A percentile compares a stretch with the other conserved stretches of the same genome.
phyloP scores from a whole-genome alignment of 371 early-diverging fungal genomes.

The Sporodiniella umbellata region DNA sequence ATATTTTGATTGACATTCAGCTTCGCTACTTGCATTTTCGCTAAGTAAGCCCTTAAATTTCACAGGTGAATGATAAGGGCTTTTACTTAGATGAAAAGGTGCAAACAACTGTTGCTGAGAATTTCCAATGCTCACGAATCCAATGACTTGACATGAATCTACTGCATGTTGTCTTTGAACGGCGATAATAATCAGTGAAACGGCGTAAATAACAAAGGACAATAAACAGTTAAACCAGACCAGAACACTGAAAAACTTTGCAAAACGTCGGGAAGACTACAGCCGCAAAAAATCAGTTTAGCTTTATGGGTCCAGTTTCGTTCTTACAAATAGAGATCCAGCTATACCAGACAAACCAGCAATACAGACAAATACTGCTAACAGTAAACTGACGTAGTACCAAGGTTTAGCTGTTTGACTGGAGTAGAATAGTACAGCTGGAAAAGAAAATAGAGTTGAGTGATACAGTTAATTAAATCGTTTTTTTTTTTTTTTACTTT shows the following conservation, averaged over 20 bases:
- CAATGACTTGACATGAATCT: constrained; percentile 39
- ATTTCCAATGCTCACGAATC: constrained; percentile 39
- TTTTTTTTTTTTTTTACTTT: constrained; percentile 1
- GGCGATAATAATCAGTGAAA: constrained; percentile 38
- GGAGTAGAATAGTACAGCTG: constrained; percentile 43
- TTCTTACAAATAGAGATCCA: constrained; percentile 42
- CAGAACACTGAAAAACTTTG: constrained; percentile 39
- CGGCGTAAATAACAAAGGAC: constrained; percentile 37
- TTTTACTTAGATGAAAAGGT: constrained; percentile 25
- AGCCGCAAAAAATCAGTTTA: too few relatives aligned
- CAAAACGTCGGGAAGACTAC: constrained; percentile 42
- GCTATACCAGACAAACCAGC: constrained; percentile 42
- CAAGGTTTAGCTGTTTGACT: constrained; percentile 43
- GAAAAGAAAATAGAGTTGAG: background rate
- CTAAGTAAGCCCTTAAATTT: constrained; percentile 37
- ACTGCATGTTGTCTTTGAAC: constrained; percentile 29
- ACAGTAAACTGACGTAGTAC: constrained; percentile 41
- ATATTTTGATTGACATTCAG: constrained; percentile 27
- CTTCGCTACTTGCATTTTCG: constrained; percentile 25
- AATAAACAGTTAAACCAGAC: constrained; percentile 40
- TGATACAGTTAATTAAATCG: background rate
- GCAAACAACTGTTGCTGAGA: constrained; percentile 25
- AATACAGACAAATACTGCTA: constrained; percentile 34
- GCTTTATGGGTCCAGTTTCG: too few relatives aligned
- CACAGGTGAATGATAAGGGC: constrained; percentile 41